Conservation (phyloP, 352 stramenopile genomes). For the Plasmopara muralis region DNA sequence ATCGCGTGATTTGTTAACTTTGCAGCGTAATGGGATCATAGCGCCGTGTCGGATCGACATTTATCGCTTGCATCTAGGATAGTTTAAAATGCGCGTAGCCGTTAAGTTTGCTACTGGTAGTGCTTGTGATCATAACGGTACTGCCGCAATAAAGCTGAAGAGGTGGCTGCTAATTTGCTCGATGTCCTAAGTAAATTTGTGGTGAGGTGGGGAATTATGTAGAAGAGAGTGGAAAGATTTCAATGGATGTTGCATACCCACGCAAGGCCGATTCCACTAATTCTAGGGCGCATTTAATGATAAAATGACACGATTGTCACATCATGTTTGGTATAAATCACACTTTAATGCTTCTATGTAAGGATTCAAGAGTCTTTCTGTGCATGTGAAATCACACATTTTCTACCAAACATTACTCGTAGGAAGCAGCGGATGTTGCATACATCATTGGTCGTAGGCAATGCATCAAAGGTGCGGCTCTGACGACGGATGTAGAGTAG, state of each 20-base stretch:
- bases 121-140: neutral
- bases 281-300: conserved; percentile 40
- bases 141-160: conserved; percentile 28
- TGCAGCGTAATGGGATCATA: conserved; percentile 36
- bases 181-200: conserved; percentile 10
- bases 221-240: conserved; percentile 14
- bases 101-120: conserved; percentile 19
- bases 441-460: too few species aligned
- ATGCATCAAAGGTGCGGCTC: too few species aligned
- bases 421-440: too few species aligned
- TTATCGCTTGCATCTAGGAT: conserved; percentile 52
- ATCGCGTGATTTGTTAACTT: neutral
- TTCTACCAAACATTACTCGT: too few species aligned
- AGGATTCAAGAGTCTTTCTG: too few species aligned
- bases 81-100: conserved; percentile 40
- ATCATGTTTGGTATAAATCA: conserved; percentile 51
- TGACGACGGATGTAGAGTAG: too few species aligned
- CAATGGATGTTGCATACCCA: conserved; percentile 12
- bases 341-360: conserved; percentile 22
- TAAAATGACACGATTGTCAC: conserved; percentile 61
- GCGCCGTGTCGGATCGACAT: conserved; percentile 49
- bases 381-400: too few species aligned
- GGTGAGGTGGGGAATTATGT: conserved; percentile 3
- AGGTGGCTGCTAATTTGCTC: conserved; percentile 29
- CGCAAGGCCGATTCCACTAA: conserved; percentile 50